These are phyloP conservation scores for Neurospora sp. DNA, from an alignment of 495 filamentous ascomycete species.

Conservation along the genomic window DNA sequence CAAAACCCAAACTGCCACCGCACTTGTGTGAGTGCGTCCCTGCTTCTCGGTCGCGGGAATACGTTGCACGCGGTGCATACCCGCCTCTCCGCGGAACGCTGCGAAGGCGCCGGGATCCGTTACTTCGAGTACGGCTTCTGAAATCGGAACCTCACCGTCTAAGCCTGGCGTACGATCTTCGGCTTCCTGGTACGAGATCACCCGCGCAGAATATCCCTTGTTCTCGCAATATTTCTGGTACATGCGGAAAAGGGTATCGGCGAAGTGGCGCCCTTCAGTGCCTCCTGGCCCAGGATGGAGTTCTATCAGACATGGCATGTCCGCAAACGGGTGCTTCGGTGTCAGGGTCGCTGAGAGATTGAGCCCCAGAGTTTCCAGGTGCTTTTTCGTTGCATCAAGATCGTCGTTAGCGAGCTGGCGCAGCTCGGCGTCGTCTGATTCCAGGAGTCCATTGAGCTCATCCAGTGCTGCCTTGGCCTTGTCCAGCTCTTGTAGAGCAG, in stretches of 20 bases:
- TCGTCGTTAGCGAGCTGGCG: constrained; percentile 68
- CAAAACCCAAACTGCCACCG: constrained; percentile 81
- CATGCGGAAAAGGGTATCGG: constrained; percentile 79
- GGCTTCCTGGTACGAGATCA: constrained; percentile 40
- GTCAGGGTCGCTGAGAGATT: constrained; percentile 66
- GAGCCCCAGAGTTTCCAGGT: constrained; percentile 48
- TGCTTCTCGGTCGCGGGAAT: constrained; percentile 83
- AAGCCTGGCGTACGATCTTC: constrained; percentile 45
- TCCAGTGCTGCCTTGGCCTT: constrained; percentile 42
- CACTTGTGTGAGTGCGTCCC: constrained; percentile 87
- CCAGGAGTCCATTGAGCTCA: constrained; percentile 42
- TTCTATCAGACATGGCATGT: constrained; percentile 83
- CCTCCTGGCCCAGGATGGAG: constrained; percentile 91
- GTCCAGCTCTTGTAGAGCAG: constrained; percentile 62
- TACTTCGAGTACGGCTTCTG: constrained; percentile 85
- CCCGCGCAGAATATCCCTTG: constrained; percentile 33
- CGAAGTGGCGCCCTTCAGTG: constrained; percentile 81
- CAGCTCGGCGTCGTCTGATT: constrained; percentile 41
- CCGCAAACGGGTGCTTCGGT: constrained; percentile 85
- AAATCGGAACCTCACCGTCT: constrained; percentile 49
- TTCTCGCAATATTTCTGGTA: constrained; percentile 69
- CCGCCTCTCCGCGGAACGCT: constrained; percentile 71
- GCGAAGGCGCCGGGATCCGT: constrained; percentile 67
- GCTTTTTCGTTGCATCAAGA: constrained; percentile 48
- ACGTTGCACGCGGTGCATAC: constrained; percentile 90